phyloP scores from a whole-genome alignment of 208 protist species.

The Endotrypanum monterogeii region DNA sequence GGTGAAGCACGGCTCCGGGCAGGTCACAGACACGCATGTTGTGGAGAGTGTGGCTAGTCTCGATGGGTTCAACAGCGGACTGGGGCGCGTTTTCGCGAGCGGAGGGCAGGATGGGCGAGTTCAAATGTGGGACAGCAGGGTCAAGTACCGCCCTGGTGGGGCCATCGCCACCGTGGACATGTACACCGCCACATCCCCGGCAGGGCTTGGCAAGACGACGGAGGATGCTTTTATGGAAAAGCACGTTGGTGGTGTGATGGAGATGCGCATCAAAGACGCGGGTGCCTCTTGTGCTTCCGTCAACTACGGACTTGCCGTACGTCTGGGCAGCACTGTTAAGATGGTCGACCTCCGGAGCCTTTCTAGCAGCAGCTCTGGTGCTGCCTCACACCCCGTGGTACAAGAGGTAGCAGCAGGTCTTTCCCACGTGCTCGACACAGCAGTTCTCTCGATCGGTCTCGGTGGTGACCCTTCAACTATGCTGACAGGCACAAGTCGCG shows the following conservation, averaged over 20 bases:
- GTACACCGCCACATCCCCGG: constrained; percentile 20
- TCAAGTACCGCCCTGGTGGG: constrained; percentile 72
- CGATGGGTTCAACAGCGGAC: constrained; percentile 9
- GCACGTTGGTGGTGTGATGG: constrained; percentile 70
- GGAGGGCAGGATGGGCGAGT: constrained; percentile 72
- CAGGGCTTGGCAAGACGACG: neutral
- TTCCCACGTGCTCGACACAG: constrained; percentile 49
- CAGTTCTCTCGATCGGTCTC: constrained; percentile 23
- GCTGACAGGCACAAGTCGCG: constrained; percentile 59
- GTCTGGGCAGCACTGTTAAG: constrained; percentile 38
- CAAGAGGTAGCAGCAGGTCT: constrained; percentile 25
- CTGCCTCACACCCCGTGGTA: neutral
- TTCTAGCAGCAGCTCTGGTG: neutral
- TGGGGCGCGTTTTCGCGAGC: constrained; percentile 58
- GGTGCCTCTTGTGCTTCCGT: neutral
- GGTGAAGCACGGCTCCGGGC: constrained; percentile 75
- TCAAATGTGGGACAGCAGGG: constrained; percentile 73
- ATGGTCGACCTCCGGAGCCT: constrained; percentile 55
- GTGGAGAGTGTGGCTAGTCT: constrained; percentile 67
- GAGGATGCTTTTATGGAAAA: constrained; percentile 35
- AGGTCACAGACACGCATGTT: constrained; percentile 67
- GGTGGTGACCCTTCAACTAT: constrained; percentile 24
- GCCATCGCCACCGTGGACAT: constrained; percentile 45
- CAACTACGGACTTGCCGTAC: constrained; percentile 49
- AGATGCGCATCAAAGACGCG: constrained; percentile 27